Base-by-base conservation (phyloP, 2,329 filamentous ascomycete genomes). In the Furcasterigmium furcatum region DNA sequence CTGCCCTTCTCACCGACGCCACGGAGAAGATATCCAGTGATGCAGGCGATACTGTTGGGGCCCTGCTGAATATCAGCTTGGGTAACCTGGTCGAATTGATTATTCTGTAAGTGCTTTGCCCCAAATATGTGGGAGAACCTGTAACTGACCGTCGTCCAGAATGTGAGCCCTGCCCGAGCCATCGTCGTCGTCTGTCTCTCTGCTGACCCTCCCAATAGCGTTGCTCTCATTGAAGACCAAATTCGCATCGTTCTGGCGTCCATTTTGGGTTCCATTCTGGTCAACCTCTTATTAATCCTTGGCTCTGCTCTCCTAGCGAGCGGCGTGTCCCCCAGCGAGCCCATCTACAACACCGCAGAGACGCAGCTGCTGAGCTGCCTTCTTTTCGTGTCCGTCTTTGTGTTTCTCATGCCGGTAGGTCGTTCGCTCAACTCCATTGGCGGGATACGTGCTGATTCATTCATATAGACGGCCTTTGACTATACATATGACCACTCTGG, bases 231-330 rank as follows among this genome's bases (percentile, higher is more conserved):
- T 38, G 70, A 73, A 62, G 73, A 87, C 58, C 83, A 90, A 58
- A 86, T 90, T 41, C 74, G 80, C 22, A 85, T 91, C 48, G 87
- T 91, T 16, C 85, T 90, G 61, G 86, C 87, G 7, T 88, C 87
- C 0, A 71, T 91, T 34, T 71, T 91, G 14, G 87, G 87, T 18
- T 90, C 86, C 2, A 87, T 91, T 46, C 69, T 91, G n/a, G 84
- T 87, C 45, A 91, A 91, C 56, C 63, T 91, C 39, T 70, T 91
- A 4, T 72, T 89, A 34, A 89, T 90, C 52, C 71, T 91, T 41
- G 87, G 87, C 50, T 88, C 88, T 78, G 83, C 84, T 29, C 87
- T 91, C 53, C 64, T 89, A 2, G 68, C 86, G 6, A 85, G 85
- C 51, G 85, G 84, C 42, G 71, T 88, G 29, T 77, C 81, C 41